These are phyloP conservation scores for Neospora caninum DNA, from an alignment of 169 alveolate species.

Conservation along the genomic window DNA sequence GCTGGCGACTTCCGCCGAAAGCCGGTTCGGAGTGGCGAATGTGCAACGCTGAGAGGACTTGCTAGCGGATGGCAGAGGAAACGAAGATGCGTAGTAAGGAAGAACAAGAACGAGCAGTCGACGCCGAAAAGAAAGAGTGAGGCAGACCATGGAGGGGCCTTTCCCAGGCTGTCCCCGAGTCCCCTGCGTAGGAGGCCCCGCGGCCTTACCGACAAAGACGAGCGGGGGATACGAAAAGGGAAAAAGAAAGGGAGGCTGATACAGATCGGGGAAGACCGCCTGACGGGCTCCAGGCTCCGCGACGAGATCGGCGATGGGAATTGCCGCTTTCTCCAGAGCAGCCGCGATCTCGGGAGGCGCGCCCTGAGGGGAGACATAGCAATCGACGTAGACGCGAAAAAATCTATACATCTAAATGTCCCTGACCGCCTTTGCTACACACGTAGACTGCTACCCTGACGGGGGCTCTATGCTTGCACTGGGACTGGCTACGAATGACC, in stretches of 20 bases:
- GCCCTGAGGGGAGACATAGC: neutral
- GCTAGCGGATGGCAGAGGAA: neutral
- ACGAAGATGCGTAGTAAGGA: neutral
- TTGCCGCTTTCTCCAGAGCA: neutral
- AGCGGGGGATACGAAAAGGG: neutral
- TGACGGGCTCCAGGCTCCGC: neutral
- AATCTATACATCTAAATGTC: too few species aligned
- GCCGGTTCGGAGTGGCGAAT: neutral
- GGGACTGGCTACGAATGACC: too few species aligned
- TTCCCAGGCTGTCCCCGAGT: neutral
- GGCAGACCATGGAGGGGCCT: neutral
- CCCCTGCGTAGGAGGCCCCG: neutral
- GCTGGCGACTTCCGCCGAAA: neutral
- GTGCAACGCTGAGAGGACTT: too few species aligned
- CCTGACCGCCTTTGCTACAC: too few species aligned
- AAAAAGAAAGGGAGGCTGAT: neutral
- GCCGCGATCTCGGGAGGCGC: neutral
- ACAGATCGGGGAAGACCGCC: neutral
- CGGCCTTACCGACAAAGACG: neutral
- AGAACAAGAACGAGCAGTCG: neutral
- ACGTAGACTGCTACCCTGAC: too few species aligned
- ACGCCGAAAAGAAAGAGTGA: neutral
- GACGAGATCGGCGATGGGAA: neutral
- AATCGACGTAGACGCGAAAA: too few species aligned
- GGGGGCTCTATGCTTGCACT: too few species aligned